Evolutionary conservation across 768 basidiomycete genomes (phyloP).

Genomic region (Inosperma sp.): DNA sequence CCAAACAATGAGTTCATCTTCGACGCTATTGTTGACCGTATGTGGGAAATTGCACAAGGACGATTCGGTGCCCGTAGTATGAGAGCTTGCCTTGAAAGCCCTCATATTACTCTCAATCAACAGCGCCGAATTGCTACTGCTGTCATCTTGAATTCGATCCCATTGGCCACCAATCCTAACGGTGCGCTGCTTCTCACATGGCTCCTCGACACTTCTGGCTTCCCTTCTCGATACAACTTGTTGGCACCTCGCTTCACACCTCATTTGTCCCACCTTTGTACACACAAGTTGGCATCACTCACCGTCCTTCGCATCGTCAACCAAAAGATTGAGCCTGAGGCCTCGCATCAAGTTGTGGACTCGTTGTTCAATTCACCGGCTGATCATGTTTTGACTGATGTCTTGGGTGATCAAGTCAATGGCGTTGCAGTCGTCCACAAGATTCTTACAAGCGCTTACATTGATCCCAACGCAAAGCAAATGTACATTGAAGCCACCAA

Average conservation of each 20-base stretch:
- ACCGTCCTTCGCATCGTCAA: conserved; percentile 95
- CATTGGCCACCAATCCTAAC: conserved; percentile 95
- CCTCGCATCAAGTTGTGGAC: conserved; percentile 80
- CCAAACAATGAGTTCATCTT: conserved; percentile 95
- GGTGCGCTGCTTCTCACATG: conserved; percentile 94
- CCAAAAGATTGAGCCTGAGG: conserved; percentile 89
- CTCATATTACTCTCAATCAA: conserved; percentile 80
- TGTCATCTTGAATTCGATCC: conserved; percentile 94
- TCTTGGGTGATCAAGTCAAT: conserved; percentile 94
- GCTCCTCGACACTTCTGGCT: conserved; percentile 91
- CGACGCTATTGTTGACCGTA: conserved; percentile 94
- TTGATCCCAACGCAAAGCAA: conserved; percentile 66
- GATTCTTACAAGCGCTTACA: conserved; percentile 81
- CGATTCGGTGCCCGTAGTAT: conserved; percentile 97
- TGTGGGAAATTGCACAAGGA: conserved; percentile 98
- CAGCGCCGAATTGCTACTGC: conserved; percentile 94
- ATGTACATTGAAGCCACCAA: conserved; percentile 82
- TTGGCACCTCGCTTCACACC: conserved; percentile 95
- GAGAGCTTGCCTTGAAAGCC: conserved; percentile 93
- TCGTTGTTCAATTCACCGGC: conserved; percentile 86
- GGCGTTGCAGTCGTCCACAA: conserved; percentile 92
- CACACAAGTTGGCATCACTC: conserved; percentile 93
- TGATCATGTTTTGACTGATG: conserved; percentile 89
- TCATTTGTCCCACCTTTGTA: conserved; percentile 94
- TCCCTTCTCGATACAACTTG: conserved; percentile 93